A percentile compares a stretch with the other conserved stretches of the same genome.
Conservation (phyloP, 495 filamentous ascomycete species). For the Xylaria castorea region DNA sequence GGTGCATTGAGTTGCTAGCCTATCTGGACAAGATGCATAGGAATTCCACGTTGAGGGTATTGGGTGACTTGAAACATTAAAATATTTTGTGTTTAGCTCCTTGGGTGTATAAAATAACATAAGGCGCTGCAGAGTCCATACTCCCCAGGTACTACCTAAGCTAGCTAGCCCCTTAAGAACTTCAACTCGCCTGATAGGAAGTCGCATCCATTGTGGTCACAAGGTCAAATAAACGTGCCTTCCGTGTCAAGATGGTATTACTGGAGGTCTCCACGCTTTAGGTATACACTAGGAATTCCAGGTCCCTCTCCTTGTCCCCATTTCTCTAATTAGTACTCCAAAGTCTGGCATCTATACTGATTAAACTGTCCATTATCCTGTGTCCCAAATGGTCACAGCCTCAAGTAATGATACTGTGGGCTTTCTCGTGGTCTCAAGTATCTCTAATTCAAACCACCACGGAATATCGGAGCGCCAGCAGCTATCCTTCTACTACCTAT, state of each 20-base stretch:
- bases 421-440: neutral
- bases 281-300: neutral
- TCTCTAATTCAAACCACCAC: neutral
- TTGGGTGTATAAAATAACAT: neutral
- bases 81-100: neutral
- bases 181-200: neutral
- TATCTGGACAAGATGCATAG: neutral
- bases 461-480: neutral
- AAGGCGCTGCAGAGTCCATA: neutral
- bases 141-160: neutral
- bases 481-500: neutral
- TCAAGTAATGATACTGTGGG: neutral
- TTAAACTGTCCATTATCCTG: neutral
- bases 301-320: neutral
- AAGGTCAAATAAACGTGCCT: neutral
- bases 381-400: neutral
- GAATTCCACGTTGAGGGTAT: neutral
- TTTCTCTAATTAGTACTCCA: neutral
- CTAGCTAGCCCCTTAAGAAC: neutral
- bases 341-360: neutral
- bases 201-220: neutral
- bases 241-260: neutral
- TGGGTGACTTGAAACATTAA: neutral
- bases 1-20: too few species aligned
- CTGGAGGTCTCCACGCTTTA: neutral